phyloP scores from a whole-genome alignment of 495 filamentous ascomycete species.

The Penicillium parvum region DNA sequence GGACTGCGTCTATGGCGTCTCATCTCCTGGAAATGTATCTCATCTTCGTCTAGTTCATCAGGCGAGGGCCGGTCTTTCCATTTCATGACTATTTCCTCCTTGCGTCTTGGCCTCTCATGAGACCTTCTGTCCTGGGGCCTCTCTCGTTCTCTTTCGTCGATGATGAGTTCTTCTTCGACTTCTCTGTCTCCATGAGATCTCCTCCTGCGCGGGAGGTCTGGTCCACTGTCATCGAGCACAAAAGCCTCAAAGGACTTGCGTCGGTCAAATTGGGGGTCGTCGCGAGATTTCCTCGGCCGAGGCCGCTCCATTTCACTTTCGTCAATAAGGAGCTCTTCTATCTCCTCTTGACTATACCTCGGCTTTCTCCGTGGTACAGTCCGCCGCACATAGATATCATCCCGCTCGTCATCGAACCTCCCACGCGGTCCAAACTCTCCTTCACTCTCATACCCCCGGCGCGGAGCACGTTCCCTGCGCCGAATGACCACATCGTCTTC shows the following conservation, averaged over 20 bases:
- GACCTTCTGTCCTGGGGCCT: background rate
- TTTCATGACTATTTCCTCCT: slow-evolving; percentile 13
- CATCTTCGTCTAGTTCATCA: slow-evolving; percentile 13
- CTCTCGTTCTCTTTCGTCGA: slow-evolving; percentile 10
- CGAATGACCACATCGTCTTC: slow-evolving; percentile 25
- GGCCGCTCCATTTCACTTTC: slow-evolving; percentile 6
- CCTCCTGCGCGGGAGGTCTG: background rate
- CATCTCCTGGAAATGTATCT: slow-evolving; percentile 5
- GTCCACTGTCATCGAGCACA: slow-evolving; percentile 11
- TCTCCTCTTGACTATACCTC: slow-evolving; percentile 5
- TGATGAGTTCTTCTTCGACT: background rate
- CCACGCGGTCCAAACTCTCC: slow-evolving; percentile 26
- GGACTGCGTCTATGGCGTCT: slow-evolving; percentile 5
- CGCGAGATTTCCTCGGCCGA: background rate
- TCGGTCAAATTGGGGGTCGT: background rate
- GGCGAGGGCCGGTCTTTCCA: slow-evolving; percentile 18
- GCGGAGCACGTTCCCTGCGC: slow-evolving; percentile 15
- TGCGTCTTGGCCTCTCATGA: background rate
- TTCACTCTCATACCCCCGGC: slow-evolving; percentile 24
- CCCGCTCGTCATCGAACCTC: slow-evolving; percentile 16
- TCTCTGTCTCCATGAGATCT: background rate
- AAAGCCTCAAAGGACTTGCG: background rate
- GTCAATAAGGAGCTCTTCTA: slow-evolving; percentile 11
- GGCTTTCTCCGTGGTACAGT: slow-evolving; percentile 9
- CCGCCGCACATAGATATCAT: slow-evolving; percentile 12